Conservation (phyloP, 2,329 filamentous ascomycete genomes). For the Ophiostoma pallidulum region DNA sequence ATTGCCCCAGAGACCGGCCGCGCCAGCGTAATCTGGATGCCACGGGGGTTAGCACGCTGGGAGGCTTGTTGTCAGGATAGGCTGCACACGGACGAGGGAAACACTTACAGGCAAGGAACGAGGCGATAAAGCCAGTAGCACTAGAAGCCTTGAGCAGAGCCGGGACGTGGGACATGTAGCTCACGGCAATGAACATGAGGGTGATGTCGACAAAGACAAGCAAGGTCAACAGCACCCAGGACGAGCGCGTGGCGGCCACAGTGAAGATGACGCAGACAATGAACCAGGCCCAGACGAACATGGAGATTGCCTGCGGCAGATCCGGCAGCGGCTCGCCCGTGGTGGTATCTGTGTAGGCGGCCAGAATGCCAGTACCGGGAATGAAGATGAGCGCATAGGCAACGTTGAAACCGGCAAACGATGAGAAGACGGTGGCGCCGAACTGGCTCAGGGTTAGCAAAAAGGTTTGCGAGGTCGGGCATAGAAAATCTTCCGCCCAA, state of each 20-base stretch:
- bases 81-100: not conserved
- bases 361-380: conserved; percentile 52
- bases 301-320: conserved; percentile 51
- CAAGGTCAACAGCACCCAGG: conserved; percentile 11
- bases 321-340: conserved; percentile 26
- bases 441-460: conserved; percentile 32
- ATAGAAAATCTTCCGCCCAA: not conserved
- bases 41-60: not conserved
- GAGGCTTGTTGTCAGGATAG: too few relatives aligned
- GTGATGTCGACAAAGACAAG: conserved; percentile 13
- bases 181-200: conserved; percentile 10
- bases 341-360: conserved; percentile 29
- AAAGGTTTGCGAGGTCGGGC: not conserved
- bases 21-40: conserved; percentile 11
- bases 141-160: conserved; percentile 8
- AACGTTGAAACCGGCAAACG: conserved; percentile 79
- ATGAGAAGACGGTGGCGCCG: conserved; percentile 69
- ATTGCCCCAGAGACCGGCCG: conserved; percentile 13
- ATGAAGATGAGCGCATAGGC: conserved; percentile 63
- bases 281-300: conserved; percentile 73
- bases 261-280: conserved; percentile 66
- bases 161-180: conserved; percentile 7
- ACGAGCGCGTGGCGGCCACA: conserved; percentile 11
- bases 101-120: conserved; percentile 12
- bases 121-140: conserved; percentile 10